Percentiles rank a stretch among this genome's conserved stretches.
phyloP scores from a whole-genome alignment of 2,329 filamentous ascomycete species.

The Emmonsia crescens region DNA sequence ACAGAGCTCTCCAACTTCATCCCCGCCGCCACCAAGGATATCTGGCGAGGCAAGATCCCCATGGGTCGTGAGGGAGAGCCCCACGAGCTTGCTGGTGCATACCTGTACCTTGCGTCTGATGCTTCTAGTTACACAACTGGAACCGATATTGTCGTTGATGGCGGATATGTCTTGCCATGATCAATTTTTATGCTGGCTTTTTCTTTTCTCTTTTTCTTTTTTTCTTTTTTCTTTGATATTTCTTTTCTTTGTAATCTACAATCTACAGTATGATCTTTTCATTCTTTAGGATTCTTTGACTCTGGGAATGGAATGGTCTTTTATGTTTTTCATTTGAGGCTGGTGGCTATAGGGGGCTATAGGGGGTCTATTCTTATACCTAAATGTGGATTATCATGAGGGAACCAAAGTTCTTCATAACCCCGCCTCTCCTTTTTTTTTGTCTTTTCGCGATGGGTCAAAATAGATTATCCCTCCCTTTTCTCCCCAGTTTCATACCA shows the following conservation, averaged over 20 bases:
- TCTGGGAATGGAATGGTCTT: neutral
- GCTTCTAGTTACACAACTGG: constrained; percentile 75
- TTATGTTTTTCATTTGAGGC: neutral
- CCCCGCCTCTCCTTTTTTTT: neutral
- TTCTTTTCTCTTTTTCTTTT: neutral
- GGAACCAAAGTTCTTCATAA: too few species aligned
- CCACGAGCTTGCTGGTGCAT: constrained; percentile 72
- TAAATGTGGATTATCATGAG: too few species aligned
- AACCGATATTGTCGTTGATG: constrained; percentile 62
- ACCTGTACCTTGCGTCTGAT: constrained; percentile 70
- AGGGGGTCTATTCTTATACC: too few species aligned
- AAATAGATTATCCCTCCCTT: neutral
- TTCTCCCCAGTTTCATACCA: neutral
- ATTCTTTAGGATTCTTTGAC: neutral
- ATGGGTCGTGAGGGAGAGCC: constrained; percentile 65
- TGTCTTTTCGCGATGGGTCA: neutral
- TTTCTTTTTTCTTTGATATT: neutral
- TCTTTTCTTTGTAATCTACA: neutral
- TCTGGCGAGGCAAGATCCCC: constrained; percentile 69
- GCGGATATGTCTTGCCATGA: constrained; percentile 53
- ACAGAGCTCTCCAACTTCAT: constrained; percentile 62
- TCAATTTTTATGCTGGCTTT: neutral
- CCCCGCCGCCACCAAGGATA: constrained; percentile 53
- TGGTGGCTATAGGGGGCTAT: neutral
- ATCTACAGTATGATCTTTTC: neutral